Evolutionary conservation across 1,284 basidiomycete genomes (phyloP), one percentile per base, ranked within the genome.

Genomic region (Meira miltonrushii): DNA sequence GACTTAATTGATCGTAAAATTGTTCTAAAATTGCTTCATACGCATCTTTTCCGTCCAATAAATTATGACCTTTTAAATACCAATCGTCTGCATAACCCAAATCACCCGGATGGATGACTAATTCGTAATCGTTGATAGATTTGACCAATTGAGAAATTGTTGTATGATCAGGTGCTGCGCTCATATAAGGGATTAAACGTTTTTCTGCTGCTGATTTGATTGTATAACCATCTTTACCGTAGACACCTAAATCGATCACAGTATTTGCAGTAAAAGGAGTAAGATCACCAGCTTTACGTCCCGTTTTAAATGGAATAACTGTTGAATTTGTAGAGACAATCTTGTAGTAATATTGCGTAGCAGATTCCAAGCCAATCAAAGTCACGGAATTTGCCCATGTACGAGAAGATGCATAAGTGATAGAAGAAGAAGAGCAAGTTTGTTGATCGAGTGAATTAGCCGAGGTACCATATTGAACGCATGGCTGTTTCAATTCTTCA

Each of bases 1-100:
- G 49, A 53, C 61, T 58, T 58, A 78, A 65, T 69, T 78, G 78
- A 56, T 77, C 63, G 62, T 77, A 77, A 71, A 78, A 79, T 10
- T 74, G 58, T 57, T 79, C 79, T 57, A 71, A 73, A 63, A 78
- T 75, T 46, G 62, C 58, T 57, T 75, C 71, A 62, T 77, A 78
- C 12, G 55, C 55, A n/a, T 19, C 38, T 37, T 49, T 51, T 25
- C 55, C 41, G 23, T 56, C 55, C 13, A 51, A 17, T 11, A 43
- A 49, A 37, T 56, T 56, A 17, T 33, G 12, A n/a, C 15, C 15
- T 19, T 56, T 43, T 25, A n/a, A n/a, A 41, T 8, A 19, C 76
- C 77, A 78, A 61, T 78, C 71, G 53, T 77, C 76, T 43, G 78
- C 77, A 58, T 79, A 79, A 9, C 72, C 74, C 59, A 79, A 72